Evolutionary conservation across 306 rosid genomes (phyloP).

Genomic region (Lathyrus tuberosus): DNA sequence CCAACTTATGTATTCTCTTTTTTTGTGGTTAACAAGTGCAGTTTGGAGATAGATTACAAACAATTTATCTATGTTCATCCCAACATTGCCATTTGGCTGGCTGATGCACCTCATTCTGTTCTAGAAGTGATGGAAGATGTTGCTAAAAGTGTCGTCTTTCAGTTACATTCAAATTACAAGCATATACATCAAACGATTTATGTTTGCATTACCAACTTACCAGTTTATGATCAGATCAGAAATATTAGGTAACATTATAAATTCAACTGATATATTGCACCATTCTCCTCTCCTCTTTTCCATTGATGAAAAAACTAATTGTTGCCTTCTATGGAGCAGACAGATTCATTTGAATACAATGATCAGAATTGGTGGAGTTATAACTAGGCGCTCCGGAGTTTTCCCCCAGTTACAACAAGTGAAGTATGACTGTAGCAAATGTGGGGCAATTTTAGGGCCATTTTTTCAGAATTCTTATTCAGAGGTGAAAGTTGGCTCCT

Average conservation of each 20-base stretch:
- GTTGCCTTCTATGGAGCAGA: slow-evolving; percentile 50
- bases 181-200: slow-evolving; percentile 85
- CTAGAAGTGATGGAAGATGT: slow-evolving; percentile 99
- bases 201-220: slow-evolving; percentile 87
- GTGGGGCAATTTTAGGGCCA: slow-evolving; percentile 90
- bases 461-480: slow-evolving; percentile 96
- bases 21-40: slow-evolving; percentile 81
- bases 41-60: slow-evolving; percentile 96
- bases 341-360: slow-evolving; percentile 97
- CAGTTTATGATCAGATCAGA: slow-evolving; percentile 96
- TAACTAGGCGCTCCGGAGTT: slow-evolving; percentile 96
- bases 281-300: slow-evolving; percentile 6
- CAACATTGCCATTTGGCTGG: slow-evolving; percentile 98
- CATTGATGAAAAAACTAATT: slow-evolving; percentile 7
- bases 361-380: slow-evolving; percentile 99
- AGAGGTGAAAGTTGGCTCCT: slow-evolving; percentile 96
- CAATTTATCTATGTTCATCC: slow-evolving; percentile 93
- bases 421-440: slow-evolving; percentile 92
- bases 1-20: not conserved
- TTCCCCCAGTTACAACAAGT: slow-evolving; percentile 99
- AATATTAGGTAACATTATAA: slow-evolving; percentile 72
- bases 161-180: slow-evolving; percentile 81
- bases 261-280: not conserved
- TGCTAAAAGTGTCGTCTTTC: slow-evolving; percentile 87
- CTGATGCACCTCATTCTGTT: slow-evolving; percentile 98